These are phyloP conservation scores for Coemansia guatemalensis DNA, from an alignment of 192 early-diverging fungal genomes.

Conservation along the genomic window DNA sequence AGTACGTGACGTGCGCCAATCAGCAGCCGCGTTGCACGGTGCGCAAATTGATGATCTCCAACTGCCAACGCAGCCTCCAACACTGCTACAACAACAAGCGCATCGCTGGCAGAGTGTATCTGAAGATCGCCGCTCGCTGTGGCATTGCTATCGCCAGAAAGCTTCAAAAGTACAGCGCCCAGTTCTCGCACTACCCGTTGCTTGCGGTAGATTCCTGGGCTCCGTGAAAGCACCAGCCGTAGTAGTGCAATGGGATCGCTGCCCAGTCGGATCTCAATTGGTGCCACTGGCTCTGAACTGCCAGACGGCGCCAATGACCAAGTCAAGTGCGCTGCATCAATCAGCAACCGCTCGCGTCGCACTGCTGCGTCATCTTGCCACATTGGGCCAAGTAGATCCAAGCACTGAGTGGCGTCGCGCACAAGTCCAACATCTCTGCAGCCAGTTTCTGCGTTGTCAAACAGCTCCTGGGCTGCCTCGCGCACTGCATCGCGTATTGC, in stretches of 20 bases:
- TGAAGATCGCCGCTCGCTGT: conserved; percentile 15
- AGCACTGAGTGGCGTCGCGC: conserved; percentile 20
- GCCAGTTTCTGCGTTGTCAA: conserved; percentile 40
- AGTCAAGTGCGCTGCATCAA: conserved; percentile 26
- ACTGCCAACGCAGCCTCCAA: conserved; percentile 18
- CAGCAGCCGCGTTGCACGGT: conserved; percentile 30
- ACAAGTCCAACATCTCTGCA: conserved; percentile 19
- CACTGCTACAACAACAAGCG: conserved; percentile 22
- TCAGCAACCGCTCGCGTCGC: conserved; percentile 21
- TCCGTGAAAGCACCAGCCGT: conserved; percentile 15
- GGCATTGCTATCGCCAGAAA: neutral
- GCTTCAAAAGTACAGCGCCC: conserved; percentile 3
- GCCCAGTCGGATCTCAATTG: conserved; percentile 32
- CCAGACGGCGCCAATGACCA: conserved; percentile 12
- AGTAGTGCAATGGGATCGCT: conserved; percentile 22
- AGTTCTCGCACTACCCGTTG: conserved; percentile 28
- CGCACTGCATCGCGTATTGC: conserved; percentile 21
- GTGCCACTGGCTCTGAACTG: conserved; percentile 8
- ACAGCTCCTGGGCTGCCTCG: conserved; percentile 39
- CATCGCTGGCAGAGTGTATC: conserved; percentile 18
- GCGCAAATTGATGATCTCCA: conserved; percentile 11
- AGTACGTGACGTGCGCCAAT: conserved; percentile 15
- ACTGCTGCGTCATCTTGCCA: conserved; percentile 9
- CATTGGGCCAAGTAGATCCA: conserved; percentile 10
- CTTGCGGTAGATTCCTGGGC: conserved; percentile 22